These are phyloP conservation scores for Plasmodium coatneyi DNA, from an alignment of 169 alveolate genomes.

Conservation along the genomic window DNA sequence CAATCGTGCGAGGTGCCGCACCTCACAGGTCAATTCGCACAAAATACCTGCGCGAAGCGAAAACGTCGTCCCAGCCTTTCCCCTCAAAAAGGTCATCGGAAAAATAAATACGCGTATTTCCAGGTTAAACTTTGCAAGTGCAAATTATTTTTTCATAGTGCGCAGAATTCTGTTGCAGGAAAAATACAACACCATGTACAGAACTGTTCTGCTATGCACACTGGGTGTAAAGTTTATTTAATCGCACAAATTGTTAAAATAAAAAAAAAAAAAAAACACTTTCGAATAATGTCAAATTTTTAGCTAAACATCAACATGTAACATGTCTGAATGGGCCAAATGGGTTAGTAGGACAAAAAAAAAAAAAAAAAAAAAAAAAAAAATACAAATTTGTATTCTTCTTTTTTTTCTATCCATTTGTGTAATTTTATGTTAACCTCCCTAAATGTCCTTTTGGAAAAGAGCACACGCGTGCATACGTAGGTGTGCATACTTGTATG, in stretches of 20 bases:
- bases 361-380: neutral
- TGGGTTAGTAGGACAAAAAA: neutral
- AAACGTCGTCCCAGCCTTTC: neutral
- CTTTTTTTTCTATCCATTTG: neutral
- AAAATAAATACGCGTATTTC: neutral
- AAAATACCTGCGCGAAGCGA: neutral
- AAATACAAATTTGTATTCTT: neutral
- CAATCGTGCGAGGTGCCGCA: neutral
- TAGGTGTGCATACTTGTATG: neutral
- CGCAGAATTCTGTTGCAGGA: neutral
- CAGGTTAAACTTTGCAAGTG: neutral
- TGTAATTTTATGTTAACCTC: neutral
- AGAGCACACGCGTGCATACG: neutral
- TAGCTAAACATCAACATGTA: neutral
- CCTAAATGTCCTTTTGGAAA: neutral
- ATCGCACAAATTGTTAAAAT: neutral
- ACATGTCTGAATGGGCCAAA: neutral
- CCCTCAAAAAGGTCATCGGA: neutral
- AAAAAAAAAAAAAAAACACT: neutral
- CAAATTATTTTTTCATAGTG: neutral
- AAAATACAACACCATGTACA: neutral
- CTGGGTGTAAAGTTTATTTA: neutral
- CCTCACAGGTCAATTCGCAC: neutral
- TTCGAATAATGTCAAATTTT: neutral
- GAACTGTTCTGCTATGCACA: neutral